These are phyloP conservation scores for Selaginella tamariscina DNA, from an alignment of 75 land plant species.

Conservation along the genomic window DNA sequence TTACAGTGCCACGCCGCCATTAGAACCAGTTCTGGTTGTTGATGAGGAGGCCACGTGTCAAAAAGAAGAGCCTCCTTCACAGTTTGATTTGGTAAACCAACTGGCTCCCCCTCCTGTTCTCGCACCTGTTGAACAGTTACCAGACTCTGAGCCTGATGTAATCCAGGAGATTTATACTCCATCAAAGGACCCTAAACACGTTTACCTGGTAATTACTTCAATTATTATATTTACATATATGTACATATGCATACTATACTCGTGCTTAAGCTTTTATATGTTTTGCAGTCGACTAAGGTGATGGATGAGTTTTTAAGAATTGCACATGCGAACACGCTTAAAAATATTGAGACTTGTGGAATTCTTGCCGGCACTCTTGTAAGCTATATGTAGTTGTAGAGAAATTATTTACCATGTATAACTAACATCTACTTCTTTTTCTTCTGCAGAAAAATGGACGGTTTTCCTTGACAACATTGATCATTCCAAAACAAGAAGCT, in stretches of 20 bases:
- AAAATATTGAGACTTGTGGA: slow-evolving; percentile 7
- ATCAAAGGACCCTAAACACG: background rate
- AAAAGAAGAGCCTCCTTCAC: background rate
- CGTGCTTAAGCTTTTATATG: background rate
- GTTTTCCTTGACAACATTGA: background rate
- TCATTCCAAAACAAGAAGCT: slow-evolving; percentile 8
- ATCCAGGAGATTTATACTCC: background rate
- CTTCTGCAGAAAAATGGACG: background rate
- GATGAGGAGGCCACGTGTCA: background rate
- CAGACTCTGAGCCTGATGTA: background rate
- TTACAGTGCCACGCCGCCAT: background rate
- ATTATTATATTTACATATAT: background rate
- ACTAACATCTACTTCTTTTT: background rate
- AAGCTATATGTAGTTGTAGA: background rate
- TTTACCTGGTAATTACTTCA: background rate
- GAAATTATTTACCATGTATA: too few species aligned
- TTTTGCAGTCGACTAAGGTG: background rate
- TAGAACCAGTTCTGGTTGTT: background rate
- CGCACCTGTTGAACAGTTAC: background rate
- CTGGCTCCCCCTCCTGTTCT: background rate
- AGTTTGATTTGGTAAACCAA: background rate
- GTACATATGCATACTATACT: too few species aligned
- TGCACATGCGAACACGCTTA: background rate
- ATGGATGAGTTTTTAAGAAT: slow-evolving; percentile 4
- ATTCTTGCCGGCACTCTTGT: slow-evolving; percentile 2